These are phyloP conservation scores for Trichomonascaceae sp. DNA, from an alignment of 1,139 yeast species.

Conservation along the genomic window DNA sequence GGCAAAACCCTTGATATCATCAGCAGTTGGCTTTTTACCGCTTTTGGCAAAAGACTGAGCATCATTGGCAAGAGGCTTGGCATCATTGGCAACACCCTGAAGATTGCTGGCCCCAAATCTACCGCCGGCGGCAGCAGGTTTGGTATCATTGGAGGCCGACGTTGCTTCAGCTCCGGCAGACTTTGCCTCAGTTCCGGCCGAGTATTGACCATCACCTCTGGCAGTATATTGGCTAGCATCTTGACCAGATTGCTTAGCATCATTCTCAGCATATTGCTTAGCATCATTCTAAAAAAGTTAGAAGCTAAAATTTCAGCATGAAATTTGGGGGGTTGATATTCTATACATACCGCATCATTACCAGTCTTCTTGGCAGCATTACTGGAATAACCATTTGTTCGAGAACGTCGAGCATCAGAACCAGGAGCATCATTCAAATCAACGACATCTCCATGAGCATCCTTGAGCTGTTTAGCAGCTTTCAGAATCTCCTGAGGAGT, in stretches of 20 bases:
- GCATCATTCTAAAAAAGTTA: background rate
- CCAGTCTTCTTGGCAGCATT: background rate
- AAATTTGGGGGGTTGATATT: background rate
- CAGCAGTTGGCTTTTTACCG: background rate
- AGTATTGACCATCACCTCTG: background rate
- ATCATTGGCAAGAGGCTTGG: background rate
- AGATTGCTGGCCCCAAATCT: constrained; percentile 17
- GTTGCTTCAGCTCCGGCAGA: background rate
- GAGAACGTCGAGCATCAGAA: constrained; percentile 2
- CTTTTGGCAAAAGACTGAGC: background rate
- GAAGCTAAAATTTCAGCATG: background rate
- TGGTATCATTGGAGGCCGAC: background rate
- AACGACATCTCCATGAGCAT: constrained; percentile 5
- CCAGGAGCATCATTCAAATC: constrained; percentile 6
- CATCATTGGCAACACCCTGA: constrained; percentile 28
- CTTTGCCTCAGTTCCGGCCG: background rate
- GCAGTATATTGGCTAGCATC: background rate
- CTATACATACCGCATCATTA: background rate
- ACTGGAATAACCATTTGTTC: background rate
- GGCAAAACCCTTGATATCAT: background rate
- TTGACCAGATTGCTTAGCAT: background rate
- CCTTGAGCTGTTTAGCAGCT: constrained; percentile 11
- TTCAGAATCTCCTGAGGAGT: constrained; percentile 10
- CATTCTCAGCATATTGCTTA: background rate
- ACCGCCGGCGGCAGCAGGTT: background rate